Conservation (phyloP, 805 yeast genomes). For the Suhomyces pyralidae region DNA sequence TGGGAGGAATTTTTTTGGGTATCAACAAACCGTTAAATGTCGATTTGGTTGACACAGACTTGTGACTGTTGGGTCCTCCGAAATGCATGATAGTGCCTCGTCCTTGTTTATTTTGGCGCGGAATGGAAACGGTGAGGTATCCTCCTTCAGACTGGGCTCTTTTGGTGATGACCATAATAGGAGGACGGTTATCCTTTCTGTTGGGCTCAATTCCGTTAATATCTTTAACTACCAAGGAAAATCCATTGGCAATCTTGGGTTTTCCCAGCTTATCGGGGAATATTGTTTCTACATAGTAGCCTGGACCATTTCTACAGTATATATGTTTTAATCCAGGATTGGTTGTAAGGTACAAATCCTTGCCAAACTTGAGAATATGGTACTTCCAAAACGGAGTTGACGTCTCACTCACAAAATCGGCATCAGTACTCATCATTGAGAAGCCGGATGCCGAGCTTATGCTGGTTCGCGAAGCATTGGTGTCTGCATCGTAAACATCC, state of each 20-base stretch:
- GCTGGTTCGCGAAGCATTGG: slow-evolving; percentile 3
- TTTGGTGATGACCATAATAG: slow-evolving; percentile 27
- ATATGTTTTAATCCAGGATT: slow-evolving; percentile 62
- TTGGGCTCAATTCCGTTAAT: slow-evolving; percentile 15
- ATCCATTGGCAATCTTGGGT: slow-evolving; percentile 18
- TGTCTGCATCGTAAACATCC: neutral
- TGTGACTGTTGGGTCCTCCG: slow-evolving; percentile 2
- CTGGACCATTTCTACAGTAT: slow-evolving; percentile 59
- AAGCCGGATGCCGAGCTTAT: slow-evolving; percentile 1
- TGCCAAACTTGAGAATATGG: slow-evolving; percentile 54
- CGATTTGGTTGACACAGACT: slow-evolving; percentile 2
- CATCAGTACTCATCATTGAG: slow-evolving; percentile 8
- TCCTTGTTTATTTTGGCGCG: slow-evolving; percentile 12
- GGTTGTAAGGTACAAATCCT: slow-evolving; percentile 60
- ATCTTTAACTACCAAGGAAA: slow-evolving; percentile 25
- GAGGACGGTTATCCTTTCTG: slow-evolving; percentile 13
- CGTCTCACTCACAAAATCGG: slow-evolving; percentile 2
- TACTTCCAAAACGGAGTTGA: slow-evolving; percentile 55
- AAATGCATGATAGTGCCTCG: neutral
- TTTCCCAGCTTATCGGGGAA: slow-evolving; percentile 15
- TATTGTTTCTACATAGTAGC: slow-evolving; percentile 50
- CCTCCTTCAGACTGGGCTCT: slow-evolving; percentile 28
- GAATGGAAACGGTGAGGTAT: slow-evolving; percentile 22
- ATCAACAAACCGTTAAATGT: slow-evolving; percentile 24
- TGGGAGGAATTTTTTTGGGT: slow-evolving; percentile 21